Conservation (phyloP, 805 yeast species). For the Cyberlindnera amylophila region DNA sequence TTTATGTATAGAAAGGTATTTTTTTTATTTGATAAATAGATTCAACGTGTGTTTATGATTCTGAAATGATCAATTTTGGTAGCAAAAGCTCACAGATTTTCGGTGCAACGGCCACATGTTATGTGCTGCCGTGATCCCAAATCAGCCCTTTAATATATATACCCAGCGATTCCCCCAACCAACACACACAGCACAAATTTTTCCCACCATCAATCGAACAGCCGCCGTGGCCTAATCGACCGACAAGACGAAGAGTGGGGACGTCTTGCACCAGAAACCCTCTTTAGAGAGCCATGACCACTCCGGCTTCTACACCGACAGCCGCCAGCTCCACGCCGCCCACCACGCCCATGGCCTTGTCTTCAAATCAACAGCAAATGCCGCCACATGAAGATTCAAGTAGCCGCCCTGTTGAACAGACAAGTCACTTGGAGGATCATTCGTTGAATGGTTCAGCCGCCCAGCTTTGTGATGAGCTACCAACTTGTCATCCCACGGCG, state of each 20-base stretch:
- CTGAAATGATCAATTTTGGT: too few species aligned
- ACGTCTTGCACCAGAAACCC: too few species aligned
- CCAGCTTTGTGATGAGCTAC: too few species aligned
- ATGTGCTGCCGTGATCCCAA: neutral
- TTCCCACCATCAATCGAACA: neutral
- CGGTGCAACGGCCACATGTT: too few species aligned
- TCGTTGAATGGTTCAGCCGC: too few species aligned
- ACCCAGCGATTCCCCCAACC: neutral
- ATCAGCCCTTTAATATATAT: neutral
- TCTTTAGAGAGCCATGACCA: neutral
- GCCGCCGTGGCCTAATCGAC: neutral
- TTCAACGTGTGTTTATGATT: too few species aligned
- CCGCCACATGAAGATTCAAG: neutral
- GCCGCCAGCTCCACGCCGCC: neutral
- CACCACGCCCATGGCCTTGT: neutral
- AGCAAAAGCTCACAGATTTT: too few species aligned
- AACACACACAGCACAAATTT: neutral
- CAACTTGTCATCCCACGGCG: constrained; percentile 33
- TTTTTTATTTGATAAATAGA: too few species aligned
- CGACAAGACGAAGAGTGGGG: neutral
- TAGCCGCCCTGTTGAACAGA: too few species aligned
- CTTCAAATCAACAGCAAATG: neutral
- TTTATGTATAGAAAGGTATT: too few species aligned
- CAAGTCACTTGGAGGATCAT: too few species aligned
- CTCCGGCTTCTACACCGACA: neutral